phyloP scores from a whole-genome alignment of 169 alveolate species.

The Eimeria sp. region DNA sequence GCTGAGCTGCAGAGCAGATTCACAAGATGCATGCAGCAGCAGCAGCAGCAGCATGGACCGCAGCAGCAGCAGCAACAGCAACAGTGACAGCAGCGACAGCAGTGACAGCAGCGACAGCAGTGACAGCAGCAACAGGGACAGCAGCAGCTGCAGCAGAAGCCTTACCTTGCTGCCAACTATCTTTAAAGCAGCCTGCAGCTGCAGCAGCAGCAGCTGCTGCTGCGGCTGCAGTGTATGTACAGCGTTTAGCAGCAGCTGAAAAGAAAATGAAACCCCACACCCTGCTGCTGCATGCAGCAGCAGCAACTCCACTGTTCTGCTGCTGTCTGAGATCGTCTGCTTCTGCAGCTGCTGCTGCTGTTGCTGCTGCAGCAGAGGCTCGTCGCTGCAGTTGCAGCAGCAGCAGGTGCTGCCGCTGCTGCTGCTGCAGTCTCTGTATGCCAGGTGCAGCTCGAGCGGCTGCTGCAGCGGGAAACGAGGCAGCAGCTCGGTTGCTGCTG shows the following conservation, averaged over 20 bases:
- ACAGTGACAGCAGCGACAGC: conserved; percentile 24
- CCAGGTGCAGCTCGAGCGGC: not conserved
- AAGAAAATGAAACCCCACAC: not conserved
- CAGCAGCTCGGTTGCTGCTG: conserved; percentile 1
- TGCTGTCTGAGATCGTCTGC: conserved; percentile 2
- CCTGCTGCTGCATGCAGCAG: conserved; percentile 38
- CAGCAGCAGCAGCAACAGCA: no score
- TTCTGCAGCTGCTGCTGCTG: conserved; percentile 16
- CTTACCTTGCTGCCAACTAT: not conserved
- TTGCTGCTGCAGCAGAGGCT: conserved; percentile 3
- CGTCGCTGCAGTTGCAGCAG: not conserved
- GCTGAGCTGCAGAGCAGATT: not conserved
- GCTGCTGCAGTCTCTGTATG: not conserved
- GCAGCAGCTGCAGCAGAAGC: not conserved
- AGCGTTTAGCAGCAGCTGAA: not conserved
- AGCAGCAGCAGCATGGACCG: no score
- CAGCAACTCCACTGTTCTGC: not conserved
- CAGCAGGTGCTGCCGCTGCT: conserved; percentile 39
- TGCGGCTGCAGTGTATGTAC: conserved; percentile 7
- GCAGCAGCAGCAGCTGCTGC: conserved; percentile 31
- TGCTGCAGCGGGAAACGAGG: conserved; percentile 45
- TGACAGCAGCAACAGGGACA: not conserved
- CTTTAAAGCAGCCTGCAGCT: not conserved
- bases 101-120: conserved; percentile 9
- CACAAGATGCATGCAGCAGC: not conserved